These are phyloP conservation scores for Stenogyne calaminthoides DNA, from an alignment of 305 asterid genomes.

Conservation along the genomic window DNA sequence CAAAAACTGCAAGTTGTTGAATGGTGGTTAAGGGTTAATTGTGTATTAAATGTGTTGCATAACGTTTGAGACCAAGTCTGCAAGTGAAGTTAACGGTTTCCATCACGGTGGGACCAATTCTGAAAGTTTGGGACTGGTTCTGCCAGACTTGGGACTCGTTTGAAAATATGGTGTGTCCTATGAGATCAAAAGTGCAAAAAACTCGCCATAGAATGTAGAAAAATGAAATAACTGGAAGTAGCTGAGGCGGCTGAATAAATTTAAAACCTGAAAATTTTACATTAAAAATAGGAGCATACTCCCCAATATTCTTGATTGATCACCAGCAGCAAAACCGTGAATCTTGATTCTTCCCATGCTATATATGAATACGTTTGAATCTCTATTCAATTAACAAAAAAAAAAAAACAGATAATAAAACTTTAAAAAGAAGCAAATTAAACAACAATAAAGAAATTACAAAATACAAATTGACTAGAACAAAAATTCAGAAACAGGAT, in stretches of 20 bases:
- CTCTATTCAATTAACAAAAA: not conserved
- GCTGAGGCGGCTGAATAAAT: not conserved
- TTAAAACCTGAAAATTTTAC: not conserved
- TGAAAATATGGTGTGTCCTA: too few relatives aligned
- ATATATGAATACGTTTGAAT: not conserved
- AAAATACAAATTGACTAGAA: not conserved
- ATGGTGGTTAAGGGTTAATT: too few relatives aligned
- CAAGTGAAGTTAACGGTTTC: too few relatives aligned
- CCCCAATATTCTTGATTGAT: conserved; percentile 1
- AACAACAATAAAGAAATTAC: not conserved
- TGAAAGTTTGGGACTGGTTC: too few relatives aligned
- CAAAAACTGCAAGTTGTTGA: too few relatives aligned
- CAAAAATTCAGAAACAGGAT: not conserved
- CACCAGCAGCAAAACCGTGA: conserved; percentile 9
- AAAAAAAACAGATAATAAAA: not conserved
- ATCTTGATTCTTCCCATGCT: conserved; percentile 8
- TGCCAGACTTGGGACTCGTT: too few relatives aligned
- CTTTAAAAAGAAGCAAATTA: not conserved
- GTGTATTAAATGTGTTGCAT: too few relatives aligned
- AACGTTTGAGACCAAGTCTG: too few relatives aligned
- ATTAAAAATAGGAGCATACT: not conserved
- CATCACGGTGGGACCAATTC: too few relatives aligned
- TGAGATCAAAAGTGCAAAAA: too few relatives aligned
- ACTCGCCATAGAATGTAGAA: not conserved
- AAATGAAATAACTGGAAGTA: not conserved